Conservation (phyloP, 169 alveolate genomes). For the Cyclospora cayetanensis region DNA sequence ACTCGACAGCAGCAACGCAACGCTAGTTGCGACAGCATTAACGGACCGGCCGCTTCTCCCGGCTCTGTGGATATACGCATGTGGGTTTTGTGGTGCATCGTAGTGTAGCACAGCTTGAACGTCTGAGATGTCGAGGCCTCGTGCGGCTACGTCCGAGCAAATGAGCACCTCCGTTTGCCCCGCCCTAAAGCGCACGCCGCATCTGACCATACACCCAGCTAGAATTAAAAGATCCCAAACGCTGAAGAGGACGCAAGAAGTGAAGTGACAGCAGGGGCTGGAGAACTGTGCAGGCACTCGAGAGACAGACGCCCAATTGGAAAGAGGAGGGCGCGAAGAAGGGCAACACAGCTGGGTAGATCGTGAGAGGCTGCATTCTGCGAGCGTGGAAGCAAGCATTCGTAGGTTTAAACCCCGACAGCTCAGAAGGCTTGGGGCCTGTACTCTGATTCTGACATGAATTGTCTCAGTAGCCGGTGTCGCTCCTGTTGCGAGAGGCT, state of each 20-base stretch:
- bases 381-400: too few species aligned
- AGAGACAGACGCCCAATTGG: not conserved
- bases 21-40: not conserved
- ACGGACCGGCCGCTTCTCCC: constrained; percentile 94
- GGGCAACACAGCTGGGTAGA: not conserved
- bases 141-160: constrained; percentile 93
- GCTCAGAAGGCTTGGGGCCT: not conserved
- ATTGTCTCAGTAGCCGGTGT: not conserved
- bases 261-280: not conserved
- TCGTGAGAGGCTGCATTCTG: too few species aligned
- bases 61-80: constrained; percentile 94
- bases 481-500: not conserved
- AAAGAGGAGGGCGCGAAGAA: not conserved
- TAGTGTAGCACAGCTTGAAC: constrained; percentile 94
- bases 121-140: constrained; percentile 95
- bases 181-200: not conserved
- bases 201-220: too few species aligned
- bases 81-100: constrained; percentile 94
- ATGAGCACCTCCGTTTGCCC: constrained; percentile 83
- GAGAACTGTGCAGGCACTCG: not conserved
- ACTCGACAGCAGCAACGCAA: not conserved
- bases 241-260: not conserved
- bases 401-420: too few species aligned
- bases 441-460: not conserved
- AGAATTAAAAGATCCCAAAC: not conserved